phyloP scores from a whole-genome alignment of 495 filamentous ascomycete genomes.

The Schizothecium vesticola region DNA sequence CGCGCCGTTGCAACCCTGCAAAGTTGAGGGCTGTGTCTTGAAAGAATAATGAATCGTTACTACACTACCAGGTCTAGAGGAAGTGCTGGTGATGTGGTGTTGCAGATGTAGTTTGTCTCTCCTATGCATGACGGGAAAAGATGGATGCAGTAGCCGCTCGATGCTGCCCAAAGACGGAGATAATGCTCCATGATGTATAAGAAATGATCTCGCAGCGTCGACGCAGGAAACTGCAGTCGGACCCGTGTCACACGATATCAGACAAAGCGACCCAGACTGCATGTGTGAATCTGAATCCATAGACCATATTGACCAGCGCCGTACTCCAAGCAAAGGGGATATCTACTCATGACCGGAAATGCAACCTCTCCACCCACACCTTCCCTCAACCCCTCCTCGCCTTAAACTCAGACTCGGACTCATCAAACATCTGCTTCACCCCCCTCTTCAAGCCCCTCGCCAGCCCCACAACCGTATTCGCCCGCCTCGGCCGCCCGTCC shows the following conservation, averaged over 20 bases:
- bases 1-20: background rate
- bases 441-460: background rate
- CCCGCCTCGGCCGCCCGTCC: background rate
- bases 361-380: background rate
- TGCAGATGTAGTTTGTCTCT: background rate
- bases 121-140: background rate
- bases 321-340: background rate
- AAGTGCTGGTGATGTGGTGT: background rate
- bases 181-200: background rate
- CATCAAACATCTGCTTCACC: slow-evolving; percentile 4
- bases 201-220: too few relatives aligned
- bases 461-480: background rate
- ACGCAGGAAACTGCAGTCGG: too few relatives aligned
- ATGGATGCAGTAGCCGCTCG: background rate
- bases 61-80: background rate
- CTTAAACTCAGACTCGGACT: background rate
- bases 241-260: too few relatives aligned
- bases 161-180: background rate
- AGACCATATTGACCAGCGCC: background rate
- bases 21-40: background rate
- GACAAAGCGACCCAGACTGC: background rate
- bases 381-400: background rate
- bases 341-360: background rate
- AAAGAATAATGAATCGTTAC: background rate
- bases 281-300: background rate